These are phyloP conservation scores for Hericium erinaceus DNA, from an alignment of 768 basidiomycete species.

Conservation along the genomic window DNA sequence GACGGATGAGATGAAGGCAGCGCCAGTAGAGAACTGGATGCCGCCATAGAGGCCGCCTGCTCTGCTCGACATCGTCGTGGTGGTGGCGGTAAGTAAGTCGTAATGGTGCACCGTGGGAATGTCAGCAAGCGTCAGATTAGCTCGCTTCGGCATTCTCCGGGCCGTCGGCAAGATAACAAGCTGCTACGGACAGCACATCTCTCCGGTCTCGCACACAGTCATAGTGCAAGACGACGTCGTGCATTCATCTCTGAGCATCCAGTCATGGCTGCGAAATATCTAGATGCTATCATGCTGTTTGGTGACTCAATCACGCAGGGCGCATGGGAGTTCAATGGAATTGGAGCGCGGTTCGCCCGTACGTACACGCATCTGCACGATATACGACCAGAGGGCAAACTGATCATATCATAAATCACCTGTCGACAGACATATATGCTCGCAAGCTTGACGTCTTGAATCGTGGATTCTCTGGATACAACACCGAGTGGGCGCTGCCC, in stretches of 20 bases:
- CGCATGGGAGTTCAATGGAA: constrained; percentile 49
- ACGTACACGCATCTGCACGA: constrained; percentile 19
- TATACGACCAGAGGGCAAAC: neutral
- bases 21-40: constrained; percentile 71
- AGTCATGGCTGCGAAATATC: constrained; percentile 45
- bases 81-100: neutral
- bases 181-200: too few species aligned
- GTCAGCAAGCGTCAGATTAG: too few species aligned
- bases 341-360: constrained; percentile 64
- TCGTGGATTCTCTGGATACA: constrained; percentile 79
- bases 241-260: neutral
- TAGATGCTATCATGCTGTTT: constrained; percentile 65
- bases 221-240: neutral
- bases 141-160: too few species aligned
- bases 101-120: constrained; percentile 1
- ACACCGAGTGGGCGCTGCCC: constrained; percentile 77
- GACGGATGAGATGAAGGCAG: constrained; percentile 39
- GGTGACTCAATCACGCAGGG: constrained; percentile 79
- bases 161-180: too few species aligned
- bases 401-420: neutral
- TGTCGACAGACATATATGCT: constrained; percentile 47
- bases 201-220: too few species aligned
- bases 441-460: constrained; percentile 83
- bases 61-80: constrained; percentile 56
- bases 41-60: constrained; percentile 83